Evolutionary conservation across 2,329 filamentous ascomycete species (phyloP).

Genomic region (Leptographium flavum): DNA sequence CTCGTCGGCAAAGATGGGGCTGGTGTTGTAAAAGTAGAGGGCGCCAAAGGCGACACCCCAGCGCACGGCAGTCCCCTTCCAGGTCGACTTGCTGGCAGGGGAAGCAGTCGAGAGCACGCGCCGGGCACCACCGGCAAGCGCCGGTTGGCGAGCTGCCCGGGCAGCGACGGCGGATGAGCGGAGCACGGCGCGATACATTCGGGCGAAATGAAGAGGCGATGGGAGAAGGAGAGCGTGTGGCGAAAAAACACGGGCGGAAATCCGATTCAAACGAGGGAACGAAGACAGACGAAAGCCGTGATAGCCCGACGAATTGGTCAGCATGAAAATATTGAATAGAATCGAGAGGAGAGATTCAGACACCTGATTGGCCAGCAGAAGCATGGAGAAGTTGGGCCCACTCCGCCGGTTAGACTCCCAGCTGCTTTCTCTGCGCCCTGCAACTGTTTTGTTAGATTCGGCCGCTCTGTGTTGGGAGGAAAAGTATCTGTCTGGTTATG

Average conservation of each 20-base stretch:
- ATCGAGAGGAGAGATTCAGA: neutral
- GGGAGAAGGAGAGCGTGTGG: constrained; percentile 7
- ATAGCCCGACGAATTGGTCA: constrained; percentile 1
- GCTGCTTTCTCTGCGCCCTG: too few relatives aligned
- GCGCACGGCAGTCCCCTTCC: constrained; percentile 62
- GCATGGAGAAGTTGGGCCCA: too few relatives aligned
- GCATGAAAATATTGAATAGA: neutral
- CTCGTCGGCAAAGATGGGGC: constrained; percentile 74
- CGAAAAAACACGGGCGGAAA: neutral
- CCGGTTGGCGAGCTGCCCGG: constrained; percentile 25
- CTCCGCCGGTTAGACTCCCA: too few relatives aligned
- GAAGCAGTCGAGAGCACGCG: constrained; percentile 41
- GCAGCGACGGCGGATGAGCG: constrained; percentile 29
- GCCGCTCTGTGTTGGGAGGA: too few relatives aligned
- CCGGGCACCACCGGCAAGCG: constrained; percentile 25
- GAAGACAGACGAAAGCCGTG: neutral
- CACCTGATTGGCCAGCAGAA: neutral
- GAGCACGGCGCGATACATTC: constrained; percentile 39
- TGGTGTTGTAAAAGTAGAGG: constrained; percentile 92
- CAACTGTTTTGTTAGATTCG: too few relatives aligned
- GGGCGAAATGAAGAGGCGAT: neutral
- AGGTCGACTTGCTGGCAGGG: constrained; percentile 57
- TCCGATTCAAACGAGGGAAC: neutral
- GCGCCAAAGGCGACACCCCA: constrained; percentile 63
- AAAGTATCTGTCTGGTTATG: too few relatives aligned